A percentile compares a stretch with the other conserved stretches of the same genome.
phyloP scores from a whole-genome alignment of 495 filamentous ascomycete genomes.

The Penicillium flavigenum region DNA sequence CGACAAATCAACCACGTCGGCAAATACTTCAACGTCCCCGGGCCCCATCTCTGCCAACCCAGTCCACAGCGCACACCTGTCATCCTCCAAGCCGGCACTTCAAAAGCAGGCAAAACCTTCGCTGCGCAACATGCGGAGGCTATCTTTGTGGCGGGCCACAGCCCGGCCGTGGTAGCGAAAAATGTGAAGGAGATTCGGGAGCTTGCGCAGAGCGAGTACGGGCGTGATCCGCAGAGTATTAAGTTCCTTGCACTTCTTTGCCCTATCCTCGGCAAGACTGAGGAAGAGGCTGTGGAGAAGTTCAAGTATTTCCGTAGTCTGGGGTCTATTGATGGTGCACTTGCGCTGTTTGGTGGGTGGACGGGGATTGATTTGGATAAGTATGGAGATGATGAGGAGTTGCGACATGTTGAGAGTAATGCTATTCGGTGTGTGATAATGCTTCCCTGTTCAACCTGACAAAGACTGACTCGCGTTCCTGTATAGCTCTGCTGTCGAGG shows the following conservation, averaged over 20 bases:
- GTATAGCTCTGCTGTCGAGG: slow-evolving; percentile 45
- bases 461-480: slow-evolving; percentile 3
- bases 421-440: slow-evolving; percentile 50
- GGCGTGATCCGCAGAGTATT: slow-evolving; percentile 49
- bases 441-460: too few species aligned
- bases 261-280: slow-evolving; percentile 52
- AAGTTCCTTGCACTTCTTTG: slow-evolving; percentile 56
- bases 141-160: slow-evolving; percentile 52
- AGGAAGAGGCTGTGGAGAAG: slow-evolving; percentile 55
- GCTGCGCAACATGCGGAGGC: slow-evolving; percentile 60
- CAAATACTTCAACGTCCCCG: slow-evolving; percentile 64
- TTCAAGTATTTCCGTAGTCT: slow-evolving; percentile 49
- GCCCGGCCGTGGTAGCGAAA: slow-evolving; percentile 46
- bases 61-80: slow-evolving; percentile 66
- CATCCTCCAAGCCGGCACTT: slow-evolving; percentile 64
- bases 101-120: slow-evolving; percentile 60
- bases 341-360: slow-evolving; percentile 59
- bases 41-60: slow-evolving; percentile 63
- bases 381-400: slow-evolving; percentile 56
- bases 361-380: slow-evolving; percentile 55
- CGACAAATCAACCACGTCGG: slow-evolving; percentile 65
- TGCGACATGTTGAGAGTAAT: slow-evolving; percentile 61
- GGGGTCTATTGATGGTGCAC: slow-evolving; percentile 53
- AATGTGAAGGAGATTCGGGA: slow-evolving; percentile 52
- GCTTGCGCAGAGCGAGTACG: slow-evolving; percentile 44